A percentile compares a stretch with the other conserved stretches of the same genome.
Conservation (phyloP, 1,284 basidiomycete genomes). For the Pyrrhoderma noxium region DNA sequence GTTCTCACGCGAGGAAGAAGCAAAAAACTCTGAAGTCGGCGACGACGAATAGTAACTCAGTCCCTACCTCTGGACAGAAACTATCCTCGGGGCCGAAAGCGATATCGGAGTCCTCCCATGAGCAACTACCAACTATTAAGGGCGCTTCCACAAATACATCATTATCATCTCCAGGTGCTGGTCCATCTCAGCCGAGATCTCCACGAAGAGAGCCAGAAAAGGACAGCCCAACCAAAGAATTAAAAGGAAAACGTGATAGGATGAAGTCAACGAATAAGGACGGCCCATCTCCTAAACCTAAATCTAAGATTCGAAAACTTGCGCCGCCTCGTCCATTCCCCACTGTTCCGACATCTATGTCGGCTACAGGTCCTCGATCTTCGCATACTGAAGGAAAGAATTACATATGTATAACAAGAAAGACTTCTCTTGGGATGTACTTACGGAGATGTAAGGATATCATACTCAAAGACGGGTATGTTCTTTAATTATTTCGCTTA, state of each 20-base stretch:
- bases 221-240: too few species aligned
- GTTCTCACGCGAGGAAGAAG: too few species aligned
- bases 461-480: slow-evolving; percentile 71
- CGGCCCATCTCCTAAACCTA: slow-evolving; percentile 24
- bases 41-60: too few species aligned
- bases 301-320: slow-evolving; percentile 51
- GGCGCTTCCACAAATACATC: too few species aligned
- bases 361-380: slow-evolving; percentile 73
- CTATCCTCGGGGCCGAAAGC: slow-evolving; percentile 20
- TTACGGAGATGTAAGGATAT: slow-evolving; percentile 73
- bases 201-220: too few species aligned
- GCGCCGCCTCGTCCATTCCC: slow-evolving; percentile 66
- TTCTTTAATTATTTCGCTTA: too few species aligned
- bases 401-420: slow-evolving; percentile 74
- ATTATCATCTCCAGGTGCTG: too few species aligned
- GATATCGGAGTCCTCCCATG: slow-evolving; percentile 28
- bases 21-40: too few species aligned
- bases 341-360: slow-evolving; percentile 66
- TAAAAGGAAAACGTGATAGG: too few species aligned
- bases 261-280: slow-evolving; percentile 21
- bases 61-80: slow-evolving; percentile 20
- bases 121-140: too few species aligned
- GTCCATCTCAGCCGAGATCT: too few species aligned
- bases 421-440: slow-evolving; percentile 67
- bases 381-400: slow-evolving; percentile 72